phyloP scores from a whole-genome alignment of 2,329 filamentous ascomycete genomes.

The Ophiognomonia clavigignenti-juglandacearum region DNA sequence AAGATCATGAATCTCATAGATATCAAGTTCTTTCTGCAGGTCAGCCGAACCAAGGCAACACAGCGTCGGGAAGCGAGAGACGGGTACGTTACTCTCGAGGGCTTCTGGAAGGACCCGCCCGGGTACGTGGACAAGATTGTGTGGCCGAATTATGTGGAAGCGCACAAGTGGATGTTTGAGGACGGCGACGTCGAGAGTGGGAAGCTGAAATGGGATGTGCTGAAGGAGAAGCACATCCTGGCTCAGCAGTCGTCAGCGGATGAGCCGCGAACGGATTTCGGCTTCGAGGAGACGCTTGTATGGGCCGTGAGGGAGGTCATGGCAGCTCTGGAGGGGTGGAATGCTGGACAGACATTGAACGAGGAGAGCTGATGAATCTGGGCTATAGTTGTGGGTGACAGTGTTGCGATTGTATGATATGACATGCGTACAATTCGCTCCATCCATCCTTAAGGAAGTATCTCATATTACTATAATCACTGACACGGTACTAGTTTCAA shows the following conservation, averaged over 20 bases:
- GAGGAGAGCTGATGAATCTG: too few species aligned
- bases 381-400: too few species aligned
- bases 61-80: slow-evolving; percentile 61
- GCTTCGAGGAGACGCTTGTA: slow-evolving; percentile 57
- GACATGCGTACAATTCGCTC: too few species aligned
- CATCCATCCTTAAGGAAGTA: too few species aligned
- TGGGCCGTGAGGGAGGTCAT: slow-evolving; percentile 67
- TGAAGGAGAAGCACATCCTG: slow-evolving; percentile 33
- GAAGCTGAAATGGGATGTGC: slow-evolving; percentile 40
- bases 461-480: too few species aligned
- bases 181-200: slow-evolving; percentile 59
- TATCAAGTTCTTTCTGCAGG: slow-evolving; percentile 72
- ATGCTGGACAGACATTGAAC: background rate
- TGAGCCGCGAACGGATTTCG: slow-evolving; percentile 43
- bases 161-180: slow-evolving; percentile 78
- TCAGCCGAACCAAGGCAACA: slow-evolving; percentile 60
- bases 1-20: slow-evolving; percentile 61
- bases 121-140: slow-evolving; percentile 93
- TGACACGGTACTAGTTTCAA: too few species aligned
- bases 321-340: slow-evolving; percentile 31
- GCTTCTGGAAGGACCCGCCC: slow-evolving; percentile 92
- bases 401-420: too few species aligned
- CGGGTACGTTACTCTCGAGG: slow-evolving; percentile 77
- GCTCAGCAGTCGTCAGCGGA: slow-evolving; percentile 45
- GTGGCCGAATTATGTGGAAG: slow-evolving; percentile 87